These are phyloP conservation scores for Chamaecyparis obtusa DNA, from an alignment of 75 land plant genomes.

Conservation along the genomic window DNA sequence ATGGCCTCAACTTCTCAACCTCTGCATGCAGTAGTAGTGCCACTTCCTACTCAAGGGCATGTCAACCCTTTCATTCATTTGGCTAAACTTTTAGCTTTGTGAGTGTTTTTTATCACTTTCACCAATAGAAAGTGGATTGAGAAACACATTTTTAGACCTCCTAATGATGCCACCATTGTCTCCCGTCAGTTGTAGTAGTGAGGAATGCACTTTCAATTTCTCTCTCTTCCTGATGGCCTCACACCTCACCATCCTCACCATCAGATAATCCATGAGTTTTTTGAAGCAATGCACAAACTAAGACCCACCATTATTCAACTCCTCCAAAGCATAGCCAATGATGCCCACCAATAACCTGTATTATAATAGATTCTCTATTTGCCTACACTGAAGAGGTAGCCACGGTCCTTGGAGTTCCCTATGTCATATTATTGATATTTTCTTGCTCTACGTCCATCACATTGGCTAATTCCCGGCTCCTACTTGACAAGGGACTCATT, in stretches of 20 bases:
- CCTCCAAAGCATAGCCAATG: neutral
- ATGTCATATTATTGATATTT: neutral
- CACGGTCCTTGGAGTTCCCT: neutral
- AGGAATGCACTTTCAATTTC: too few relatives aligned
- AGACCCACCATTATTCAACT: neutral
- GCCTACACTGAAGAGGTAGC: neutral
- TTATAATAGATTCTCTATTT: neutral
- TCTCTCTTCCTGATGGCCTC: too few relatives aligned
- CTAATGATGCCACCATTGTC: neutral
- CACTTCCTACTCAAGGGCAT: constrained; percentile 25
- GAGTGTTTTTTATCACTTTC: too few relatives aligned
- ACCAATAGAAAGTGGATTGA: too few relatives aligned
- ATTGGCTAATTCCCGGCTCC: neutral
- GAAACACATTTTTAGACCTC: neutral
- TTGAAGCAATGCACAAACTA: neutral
- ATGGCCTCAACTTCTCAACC: neutral
- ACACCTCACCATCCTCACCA: neutral
- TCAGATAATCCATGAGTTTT: neutral
- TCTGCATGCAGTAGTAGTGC: constrained; percentile 14
- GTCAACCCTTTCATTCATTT: constrained; percentile 17
- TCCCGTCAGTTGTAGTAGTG: neutral
- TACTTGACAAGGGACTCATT: neutral
- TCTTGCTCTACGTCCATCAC: neutral
- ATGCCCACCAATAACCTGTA: constrained; percentile 3
- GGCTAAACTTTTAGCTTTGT: too few relatives aligned